Conservation (phyloP, 2,329 filamentous ascomycete species). For the Talaromyces islandicus region DNA sequence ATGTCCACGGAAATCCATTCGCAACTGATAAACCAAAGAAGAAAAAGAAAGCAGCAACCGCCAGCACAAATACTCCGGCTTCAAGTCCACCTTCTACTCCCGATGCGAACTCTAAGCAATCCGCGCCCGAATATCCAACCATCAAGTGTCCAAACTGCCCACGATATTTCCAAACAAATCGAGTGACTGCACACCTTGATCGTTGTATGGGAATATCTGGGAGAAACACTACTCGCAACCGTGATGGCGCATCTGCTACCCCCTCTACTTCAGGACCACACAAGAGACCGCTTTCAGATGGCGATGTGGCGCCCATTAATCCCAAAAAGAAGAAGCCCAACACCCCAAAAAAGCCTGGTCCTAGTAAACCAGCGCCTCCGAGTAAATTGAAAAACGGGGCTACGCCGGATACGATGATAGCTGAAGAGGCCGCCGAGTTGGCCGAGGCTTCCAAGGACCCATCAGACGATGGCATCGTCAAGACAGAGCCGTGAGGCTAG, state of each 20-base stretch:
- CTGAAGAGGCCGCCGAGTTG: conserved; percentile 21
- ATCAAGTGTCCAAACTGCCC: conserved; percentile 55
- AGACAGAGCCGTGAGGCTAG: conserved; percentile 31
- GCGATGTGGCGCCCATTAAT: conserved; percentile 40
- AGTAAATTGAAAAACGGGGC: conserved; percentile 39
- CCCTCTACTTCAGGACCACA: conserved; percentile 15
- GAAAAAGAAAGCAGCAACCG: conserved; percentile 27
- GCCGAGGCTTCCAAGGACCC: conserved; percentile 6
- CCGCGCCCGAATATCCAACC: conserved; percentile 32
- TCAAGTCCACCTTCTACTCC: conserved; percentile 31
- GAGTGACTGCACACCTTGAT: conserved; percentile 57
- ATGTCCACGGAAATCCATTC: conserved; percentile 54
- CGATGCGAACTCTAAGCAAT: conserved; percentile 23
- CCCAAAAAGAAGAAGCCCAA: conserved; percentile 45
- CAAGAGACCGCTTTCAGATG: conserved; percentile 33
- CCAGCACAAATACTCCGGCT: conserved; percentile 25
- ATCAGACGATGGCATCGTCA: conserved; percentile 20
- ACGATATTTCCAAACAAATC: conserved; percentile 54
- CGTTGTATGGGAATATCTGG: conserved; percentile 55
- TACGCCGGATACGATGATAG: conserved; percentile 27
- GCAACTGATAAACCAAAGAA: conserved; percentile 36
- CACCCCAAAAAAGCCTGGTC: conserved; percentile 29
- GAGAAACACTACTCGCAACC: conserved; percentile 43
- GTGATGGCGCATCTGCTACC: conserved; percentile 24
- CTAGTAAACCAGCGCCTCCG: conserved; percentile 29